Percentiles rank a stretch among this genome's conserved stretches.
phyloP scores from a whole-genome alignment of 352 stramenopile species.

The Globisporangium parvum region DNA sequence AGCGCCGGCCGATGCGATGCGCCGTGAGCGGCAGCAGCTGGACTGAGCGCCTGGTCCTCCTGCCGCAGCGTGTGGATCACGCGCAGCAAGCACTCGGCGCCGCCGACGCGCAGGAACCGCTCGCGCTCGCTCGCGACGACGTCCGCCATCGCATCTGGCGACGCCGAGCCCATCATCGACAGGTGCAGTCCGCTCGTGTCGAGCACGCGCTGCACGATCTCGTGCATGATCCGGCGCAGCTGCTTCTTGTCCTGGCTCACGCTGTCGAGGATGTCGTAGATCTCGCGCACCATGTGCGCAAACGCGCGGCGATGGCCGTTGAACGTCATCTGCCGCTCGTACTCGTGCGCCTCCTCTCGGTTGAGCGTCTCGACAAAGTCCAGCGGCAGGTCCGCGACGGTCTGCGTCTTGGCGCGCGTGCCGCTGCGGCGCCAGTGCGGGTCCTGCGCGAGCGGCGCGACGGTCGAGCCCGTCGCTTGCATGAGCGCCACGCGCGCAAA shows the following conservation, averaged over 20 bases:
- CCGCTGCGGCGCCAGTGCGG: conserved; percentile 34
- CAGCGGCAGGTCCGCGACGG: conserved; percentile 44
- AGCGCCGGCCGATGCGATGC: conserved; percentile 15
- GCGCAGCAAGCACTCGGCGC: conserved; percentile 66
- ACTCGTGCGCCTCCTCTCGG: conserved; percentile 29
- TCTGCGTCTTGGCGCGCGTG: conserved; percentile 32
- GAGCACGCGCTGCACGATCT: conserved; percentile 64
- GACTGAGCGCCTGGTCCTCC: conserved; percentile 32
- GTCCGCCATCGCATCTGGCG: conserved; percentile 20
- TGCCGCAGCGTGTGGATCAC: conserved; percentile 61
- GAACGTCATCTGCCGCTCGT: conserved; percentile 40
- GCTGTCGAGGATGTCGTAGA: conserved; percentile 55
- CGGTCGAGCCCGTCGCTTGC: conserved; percentile 48
- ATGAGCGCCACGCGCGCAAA: conserved; percentile 54
- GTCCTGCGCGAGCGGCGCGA: conserved; percentile 3
- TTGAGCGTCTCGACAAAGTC: conserved; percentile 43
- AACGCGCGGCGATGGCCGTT: conserved; percentile 45
- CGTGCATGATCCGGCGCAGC: conserved; percentile 56
- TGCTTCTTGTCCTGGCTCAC: conserved; percentile 41
- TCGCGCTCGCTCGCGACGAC: conserved; percentile 51
- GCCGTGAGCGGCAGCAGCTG: conserved; percentile 9
- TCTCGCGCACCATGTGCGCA: conserved; percentile 50
- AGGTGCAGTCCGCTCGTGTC: conserved; percentile 56
- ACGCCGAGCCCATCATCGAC: conserved; percentile 6
- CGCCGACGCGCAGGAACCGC: conserved; percentile 62